Percentiles rank a stretch among this genome's conserved stretches.
Evolutionary conservation across 257 asterid species (phyloP).

Genomic region (Ophiorrhiza pumila): DNA sequence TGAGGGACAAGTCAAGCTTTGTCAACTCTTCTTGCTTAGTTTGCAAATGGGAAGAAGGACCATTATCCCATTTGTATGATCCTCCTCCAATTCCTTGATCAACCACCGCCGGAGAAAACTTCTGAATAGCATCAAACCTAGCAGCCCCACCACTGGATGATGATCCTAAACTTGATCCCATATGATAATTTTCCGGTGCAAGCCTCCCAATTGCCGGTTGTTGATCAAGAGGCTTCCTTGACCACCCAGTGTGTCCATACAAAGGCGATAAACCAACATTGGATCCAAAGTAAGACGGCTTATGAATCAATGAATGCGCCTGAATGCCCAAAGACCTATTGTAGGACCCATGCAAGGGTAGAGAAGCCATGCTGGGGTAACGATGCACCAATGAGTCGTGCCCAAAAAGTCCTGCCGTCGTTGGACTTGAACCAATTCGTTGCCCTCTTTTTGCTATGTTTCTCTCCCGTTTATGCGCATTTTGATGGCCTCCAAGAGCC

Average conservation of each 20-base stretch:
- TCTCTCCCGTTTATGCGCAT: conserved; percentile 86
- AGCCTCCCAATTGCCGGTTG: conserved; percentile 52
- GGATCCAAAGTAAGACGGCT: conserved; percentile 30
- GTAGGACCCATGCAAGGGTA: conserved; percentile 59
- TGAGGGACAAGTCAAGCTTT: conserved; percentile 76
- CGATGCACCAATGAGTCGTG: conserved; percentile 8
- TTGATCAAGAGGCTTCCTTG: conserved; percentile 43
- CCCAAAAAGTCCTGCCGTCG: conserved; percentile 6
- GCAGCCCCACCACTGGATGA: conserved; percentile 47
- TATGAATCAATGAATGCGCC: conserved; percentile 67
- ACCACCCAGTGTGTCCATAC: conserved; percentile 44
- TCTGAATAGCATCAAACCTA: conserved; percentile 43
- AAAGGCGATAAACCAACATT: conserved; percentile 1
- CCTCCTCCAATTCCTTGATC: conserved; percentile 30
- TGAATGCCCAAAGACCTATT: conserved; percentile 59
- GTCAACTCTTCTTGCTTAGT: conserved; percentile 47
- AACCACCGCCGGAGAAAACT: conserved; percentile 27
- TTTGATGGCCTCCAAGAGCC: conserved; percentile 95
- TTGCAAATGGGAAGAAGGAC: conserved; percentile 24
- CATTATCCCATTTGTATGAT: conserved; percentile 35
- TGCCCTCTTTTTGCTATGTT: conserved; percentile 65
- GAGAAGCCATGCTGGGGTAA: conserved; percentile 58
- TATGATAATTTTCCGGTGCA: conserved; percentile 28
- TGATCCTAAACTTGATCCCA: conserved; percentile 18
- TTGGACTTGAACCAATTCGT: conserved; percentile 8